Percentiles rank a stretch among this genome's conserved stretches.
These are phyloP conservation scores for Pseudomonodictys pantanalensis DNA, from an alignment of 495 filamentous ascomycete species.

Conservation along the genomic window DNA sequence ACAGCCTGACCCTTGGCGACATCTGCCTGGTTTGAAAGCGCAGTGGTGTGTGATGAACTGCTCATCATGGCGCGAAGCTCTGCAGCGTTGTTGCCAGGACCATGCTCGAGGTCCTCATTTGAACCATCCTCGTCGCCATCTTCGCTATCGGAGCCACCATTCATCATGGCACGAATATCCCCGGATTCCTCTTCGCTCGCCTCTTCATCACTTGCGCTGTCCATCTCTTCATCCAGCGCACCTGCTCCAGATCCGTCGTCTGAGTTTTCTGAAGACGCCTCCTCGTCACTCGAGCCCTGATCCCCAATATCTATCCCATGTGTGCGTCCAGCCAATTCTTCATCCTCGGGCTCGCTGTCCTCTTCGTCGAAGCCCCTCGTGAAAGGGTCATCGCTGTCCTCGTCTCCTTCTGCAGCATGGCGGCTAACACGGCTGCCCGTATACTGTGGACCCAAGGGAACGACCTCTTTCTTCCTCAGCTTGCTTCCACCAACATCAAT, in stretches of 20 bases:
- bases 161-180: conserved; percentile 10
- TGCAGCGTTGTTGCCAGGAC: too few species aligned
- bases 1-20: conserved; percentile 81
- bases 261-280: conserved; percentile 41
- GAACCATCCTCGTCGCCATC: too few species aligned
- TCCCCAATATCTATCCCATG: conserved; percentile 38
- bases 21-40: conserved; percentile 72
- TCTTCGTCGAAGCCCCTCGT: conserved; percentile 37
- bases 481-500: conserved; percentile 79
- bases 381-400: conserved; percentile 46
- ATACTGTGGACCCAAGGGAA: conserved; percentile 75
- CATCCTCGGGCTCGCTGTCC: conserved; percentile 45
- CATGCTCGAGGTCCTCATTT: too few species aligned
- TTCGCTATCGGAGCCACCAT: too few species aligned
- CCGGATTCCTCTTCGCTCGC: conserved; percentile 40
- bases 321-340: conserved; percentile 35
- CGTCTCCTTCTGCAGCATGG: conserved; percentile 55
- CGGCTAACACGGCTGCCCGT: conserved; percentile 75
- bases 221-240: conserved; percentile 41
- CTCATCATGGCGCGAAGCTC: conserved; percentile 68
- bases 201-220: conserved; percentile 35
- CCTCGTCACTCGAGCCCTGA: conserved; percentile 32
- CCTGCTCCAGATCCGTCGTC: conserved; percentile 42
- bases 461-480: conserved; percentile 67
- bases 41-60: conserved; percentile 63